phyloP scores from a whole-genome alignment of 2,329 filamentous ascomycete genomes.

The Pezicula rhizophila region DNA sequence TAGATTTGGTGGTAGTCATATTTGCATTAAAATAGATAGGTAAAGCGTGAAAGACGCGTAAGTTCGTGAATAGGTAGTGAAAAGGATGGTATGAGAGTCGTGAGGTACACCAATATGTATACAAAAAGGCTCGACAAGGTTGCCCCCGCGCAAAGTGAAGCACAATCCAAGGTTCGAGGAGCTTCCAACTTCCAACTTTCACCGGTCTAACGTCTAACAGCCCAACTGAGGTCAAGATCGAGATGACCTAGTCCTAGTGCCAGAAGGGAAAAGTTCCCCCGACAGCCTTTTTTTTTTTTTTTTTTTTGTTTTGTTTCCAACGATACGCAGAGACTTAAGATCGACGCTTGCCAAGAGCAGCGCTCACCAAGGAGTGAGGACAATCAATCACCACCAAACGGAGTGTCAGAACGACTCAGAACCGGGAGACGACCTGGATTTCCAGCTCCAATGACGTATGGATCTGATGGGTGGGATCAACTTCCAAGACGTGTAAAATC shows the following conservation, averaged over 20 bases:
- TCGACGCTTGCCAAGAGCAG: too few species aligned
- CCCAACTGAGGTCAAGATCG: neutral
- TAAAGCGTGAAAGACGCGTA: neutral
- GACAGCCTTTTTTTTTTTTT: neutral
- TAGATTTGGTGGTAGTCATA: slow-evolving; percentile 9
- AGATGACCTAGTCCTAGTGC: too few species aligned
- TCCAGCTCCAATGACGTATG: slow-evolving; percentile 16
- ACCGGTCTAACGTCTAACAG: neutral
- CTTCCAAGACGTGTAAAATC: slow-evolving; percentile 3
- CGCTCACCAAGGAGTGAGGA: neutral
- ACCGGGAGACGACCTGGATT: slow-evolving; percentile 14
- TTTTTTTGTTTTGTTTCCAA: too few species aligned
- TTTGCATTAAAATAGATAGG: neutral
- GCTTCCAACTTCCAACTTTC: too few species aligned
- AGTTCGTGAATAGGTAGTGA: neutral
- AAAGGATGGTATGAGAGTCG: neutral
- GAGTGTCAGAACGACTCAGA: neutral
- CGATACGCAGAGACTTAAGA: too few species aligned
- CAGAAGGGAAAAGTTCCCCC: neutral
- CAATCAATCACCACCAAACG: neutral
- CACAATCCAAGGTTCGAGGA: neutral
- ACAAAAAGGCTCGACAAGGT: neutral
- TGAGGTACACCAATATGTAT: neutral
- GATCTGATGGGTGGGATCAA: neutral
- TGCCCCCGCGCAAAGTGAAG: neutral